Evolutionary conservation across 225 moss, liverwort and hornwort genomes (phyloP).

Genomic region (Ulota crispa): DNA sequence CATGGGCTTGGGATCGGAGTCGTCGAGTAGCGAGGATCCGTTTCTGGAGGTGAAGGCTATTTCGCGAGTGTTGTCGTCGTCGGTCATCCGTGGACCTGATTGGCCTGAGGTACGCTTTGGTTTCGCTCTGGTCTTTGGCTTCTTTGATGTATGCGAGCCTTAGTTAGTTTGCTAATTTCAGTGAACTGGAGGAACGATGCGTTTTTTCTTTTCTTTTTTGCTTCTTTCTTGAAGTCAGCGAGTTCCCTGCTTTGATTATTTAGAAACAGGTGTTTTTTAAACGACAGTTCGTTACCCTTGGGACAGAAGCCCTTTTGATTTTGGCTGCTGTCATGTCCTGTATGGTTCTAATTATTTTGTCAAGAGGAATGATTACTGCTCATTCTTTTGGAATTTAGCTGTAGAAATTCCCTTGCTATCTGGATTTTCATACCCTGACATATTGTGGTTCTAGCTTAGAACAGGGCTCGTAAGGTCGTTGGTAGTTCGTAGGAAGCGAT

Average conservation of each 20-base stretch:
- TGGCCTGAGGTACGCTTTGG: conserved; percentile 35
- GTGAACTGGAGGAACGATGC: not conserved
- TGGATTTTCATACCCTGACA: not conserved
- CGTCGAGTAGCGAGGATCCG: conserved; percentile 37
- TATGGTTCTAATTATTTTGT: not conserved
- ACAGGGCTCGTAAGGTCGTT: not conserved
- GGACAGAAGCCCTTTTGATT: not conserved
- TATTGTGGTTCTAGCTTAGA: not conserved
- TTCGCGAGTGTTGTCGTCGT: conserved; percentile 30
- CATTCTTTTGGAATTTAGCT: not conserved
- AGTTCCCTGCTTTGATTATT: not conserved
- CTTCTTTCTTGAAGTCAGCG: not conserved
- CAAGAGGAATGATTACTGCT: not conserved
- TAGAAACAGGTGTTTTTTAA: not conserved
- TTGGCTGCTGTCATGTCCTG: not conserved
- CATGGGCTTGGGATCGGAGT: conserved; percentile 10
- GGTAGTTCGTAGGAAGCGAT: not conserved
- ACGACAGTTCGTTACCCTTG: not conserved
- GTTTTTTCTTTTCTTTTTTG: not conserved
- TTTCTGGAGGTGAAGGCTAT: conserved; percentile 45
- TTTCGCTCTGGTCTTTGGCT: not conserved
- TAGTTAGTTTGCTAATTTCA: not conserved
- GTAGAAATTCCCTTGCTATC: not conserved
- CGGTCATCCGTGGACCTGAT: conserved; percentile 12
- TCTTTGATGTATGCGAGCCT: not conserved